A percentile compares a stretch with the other conserved stretches of the same genome.
phyloP scores from a whole-genome alignment of 2,329 filamentous ascomycete genomes.

The Atkinsonella hypoxylon region DNA sequence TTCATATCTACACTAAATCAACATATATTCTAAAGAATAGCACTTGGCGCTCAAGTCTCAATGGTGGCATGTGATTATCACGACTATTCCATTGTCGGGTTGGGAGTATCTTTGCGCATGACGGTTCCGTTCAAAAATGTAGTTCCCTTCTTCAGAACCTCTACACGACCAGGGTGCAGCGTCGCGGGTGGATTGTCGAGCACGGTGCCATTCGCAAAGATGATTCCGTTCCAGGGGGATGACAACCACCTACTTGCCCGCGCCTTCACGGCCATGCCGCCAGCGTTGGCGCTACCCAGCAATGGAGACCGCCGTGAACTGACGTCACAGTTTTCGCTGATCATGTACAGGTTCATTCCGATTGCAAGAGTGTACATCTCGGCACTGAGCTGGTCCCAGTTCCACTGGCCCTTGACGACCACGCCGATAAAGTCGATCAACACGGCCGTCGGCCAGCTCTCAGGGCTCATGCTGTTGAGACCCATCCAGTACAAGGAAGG shows the following conservation, averaged over 20 bases:
- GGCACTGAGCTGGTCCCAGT: conserved; percentile 18
- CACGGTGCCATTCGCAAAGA: conserved; percentile 20
- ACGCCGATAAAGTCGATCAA: conserved; percentile 21
- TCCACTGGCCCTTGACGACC: conserved; percentile 13
- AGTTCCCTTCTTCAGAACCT: conserved; percentile 15
- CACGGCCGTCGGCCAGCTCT: conserved; percentile 19
- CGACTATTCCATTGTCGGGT: conserved; percentile 19
- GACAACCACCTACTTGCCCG: neutral
- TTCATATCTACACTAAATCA: no score
- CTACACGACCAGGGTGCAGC: conserved; percentile 11
- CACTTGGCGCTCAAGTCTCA: no score
- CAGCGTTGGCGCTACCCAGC: conserved; percentile 2
- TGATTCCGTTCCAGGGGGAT: conserved; percentile 17
- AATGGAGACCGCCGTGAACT: conserved; percentile 13
- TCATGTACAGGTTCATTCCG: conserved; percentile 18
- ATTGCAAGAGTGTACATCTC: conserved; percentile 20
- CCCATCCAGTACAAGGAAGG: conserved; percentile 24
- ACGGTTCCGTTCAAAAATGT: conserved; percentile 15
- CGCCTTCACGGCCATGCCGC: neutral
- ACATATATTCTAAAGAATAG: no score
- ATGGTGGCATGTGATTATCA: conserved; percentile 27
- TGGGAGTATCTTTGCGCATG: conserved; percentile 8
- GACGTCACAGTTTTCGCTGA: conserved; percentile 21
- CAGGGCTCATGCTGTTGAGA: conserved; percentile 16
- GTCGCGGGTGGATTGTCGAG: conserved; percentile 12